Conservation (phyloP, 768 basidiomycete species). For the Coprinopsis marcescibilis region DNA sequence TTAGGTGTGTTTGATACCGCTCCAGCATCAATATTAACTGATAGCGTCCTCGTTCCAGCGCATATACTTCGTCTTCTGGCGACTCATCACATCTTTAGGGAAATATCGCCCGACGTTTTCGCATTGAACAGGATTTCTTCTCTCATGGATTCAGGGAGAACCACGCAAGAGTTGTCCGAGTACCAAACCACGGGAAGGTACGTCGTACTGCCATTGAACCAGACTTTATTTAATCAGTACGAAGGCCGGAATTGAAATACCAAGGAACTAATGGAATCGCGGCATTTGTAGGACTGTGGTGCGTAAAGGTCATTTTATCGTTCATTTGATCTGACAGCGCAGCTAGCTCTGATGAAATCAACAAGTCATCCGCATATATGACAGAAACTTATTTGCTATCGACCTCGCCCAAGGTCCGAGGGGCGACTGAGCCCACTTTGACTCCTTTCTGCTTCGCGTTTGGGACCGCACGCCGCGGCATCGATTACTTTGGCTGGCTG, state of each 20-base stretch:
- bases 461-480: slow-evolving; percentile 26
- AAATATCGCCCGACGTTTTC: slow-evolving; percentile 67
- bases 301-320: slow-evolving; percentile 17
- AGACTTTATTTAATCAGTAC: slow-evolving; percentile 18
- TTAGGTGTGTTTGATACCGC: slow-evolving; percentile 33
- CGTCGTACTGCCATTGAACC: slow-evolving; percentile 6
- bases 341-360: slow-evolving; percentile 70
- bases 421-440: slow-evolving; percentile 40
- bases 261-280: slow-evolving; percentile 58
- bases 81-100: slow-evolving; percentile 70
- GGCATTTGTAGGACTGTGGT: slow-evolving; percentile 70
- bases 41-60: slow-evolving; percentile 36
- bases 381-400: slow-evolving; percentile 57
- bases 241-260: slow-evolving; percentile 56
- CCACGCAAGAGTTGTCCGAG: slow-evolving; percentile 37
- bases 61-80: slow-evolving; percentile 73
- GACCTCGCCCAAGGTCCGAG: slow-evolving; percentile 24
- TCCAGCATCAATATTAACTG: neutral
- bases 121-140: slow-evolving; percentile 66
- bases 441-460: slow-evolving; percentile 76
- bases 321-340: neutral
- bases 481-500: slow-evolving; percentile 68
- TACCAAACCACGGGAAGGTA: slow-evolving; percentile 36
- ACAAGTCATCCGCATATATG: slow-evolving; percentile 70
- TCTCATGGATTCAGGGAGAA: slow-evolving; percentile 62